Evolutionary conservation across 2,329 filamentous ascomycete genomes (phyloP).

Genomic region (Bertia moriformis): DNA sequence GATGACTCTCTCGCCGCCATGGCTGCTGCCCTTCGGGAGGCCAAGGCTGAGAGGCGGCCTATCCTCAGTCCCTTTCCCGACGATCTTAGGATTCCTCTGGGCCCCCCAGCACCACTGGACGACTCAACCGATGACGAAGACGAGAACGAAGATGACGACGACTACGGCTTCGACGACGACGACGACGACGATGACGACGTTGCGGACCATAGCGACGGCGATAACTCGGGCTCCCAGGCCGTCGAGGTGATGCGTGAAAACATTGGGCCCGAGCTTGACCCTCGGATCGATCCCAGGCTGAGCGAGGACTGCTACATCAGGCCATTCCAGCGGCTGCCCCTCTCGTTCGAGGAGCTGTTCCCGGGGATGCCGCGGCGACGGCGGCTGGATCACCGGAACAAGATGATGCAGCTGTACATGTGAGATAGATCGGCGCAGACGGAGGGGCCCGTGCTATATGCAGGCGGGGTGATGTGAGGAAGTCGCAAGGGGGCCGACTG

Average conservation of each 20-base stretch:
- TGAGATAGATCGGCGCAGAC: no score
- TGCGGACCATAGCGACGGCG: not conserved
- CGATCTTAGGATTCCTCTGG: not conserved
- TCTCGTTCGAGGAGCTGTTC: not conserved
- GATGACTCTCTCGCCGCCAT: not conserved
- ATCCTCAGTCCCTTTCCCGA: not conserved
- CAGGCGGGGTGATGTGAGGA: no score
- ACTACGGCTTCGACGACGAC: not conserved
- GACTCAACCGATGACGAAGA: not conserved
- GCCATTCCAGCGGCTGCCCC: not conserved
- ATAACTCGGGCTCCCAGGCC: not conserved
- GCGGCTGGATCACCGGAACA: not conserved
- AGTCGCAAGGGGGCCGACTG: no score
- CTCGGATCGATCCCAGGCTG: not conserved
- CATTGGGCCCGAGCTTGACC: no score
- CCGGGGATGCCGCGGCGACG: not conserved
- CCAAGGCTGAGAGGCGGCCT: not conserved
- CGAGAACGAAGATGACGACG: not conserved
- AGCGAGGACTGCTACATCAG: not conserved
- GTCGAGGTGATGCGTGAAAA: not conserved
- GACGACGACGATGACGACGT: not conserved
- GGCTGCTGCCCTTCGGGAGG: not conserved
- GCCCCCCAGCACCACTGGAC: not conserved
- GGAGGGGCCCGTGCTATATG: no score
- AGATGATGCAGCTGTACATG: not conserved